Percentiles rank a stretch among this genome's conserved stretches.
Evolutionary conservation across 1,284 basidiomycete genomes (phyloP).

Genomic region (Hemileia vastatrix): DNA sequence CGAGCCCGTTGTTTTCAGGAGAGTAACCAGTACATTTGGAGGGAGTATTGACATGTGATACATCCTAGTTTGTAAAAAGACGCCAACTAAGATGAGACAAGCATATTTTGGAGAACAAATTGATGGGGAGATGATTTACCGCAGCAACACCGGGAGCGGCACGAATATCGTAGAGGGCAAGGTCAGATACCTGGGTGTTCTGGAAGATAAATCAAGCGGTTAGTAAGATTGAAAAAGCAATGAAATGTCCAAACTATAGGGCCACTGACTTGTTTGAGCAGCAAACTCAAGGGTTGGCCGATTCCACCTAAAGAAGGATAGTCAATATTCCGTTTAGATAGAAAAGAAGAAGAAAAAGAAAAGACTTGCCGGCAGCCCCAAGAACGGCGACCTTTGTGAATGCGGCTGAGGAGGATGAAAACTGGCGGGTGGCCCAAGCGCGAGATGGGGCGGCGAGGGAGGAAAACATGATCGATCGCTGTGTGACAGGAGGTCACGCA

Average conservation of each 20-base stretch:
- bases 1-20: conserved; percentile 60
- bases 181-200: conserved; percentile 46
- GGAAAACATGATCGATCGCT: no score
- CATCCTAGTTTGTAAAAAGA: conserved; percentile 1
- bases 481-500: no score
- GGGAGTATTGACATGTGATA: conserved; percentile 48
- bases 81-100: neutral
- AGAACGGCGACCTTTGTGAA: conserved; percentile 77
- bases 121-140: neutral
- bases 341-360: neutral
- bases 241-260: conserved; percentile 46
- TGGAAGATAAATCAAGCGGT: neutral
- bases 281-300: conserved; percentile 81
- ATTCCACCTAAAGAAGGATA: conserved; percentile 54
- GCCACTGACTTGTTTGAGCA: conserved; percentile 77
- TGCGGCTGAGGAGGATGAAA: conserved; percentile 65
- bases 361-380: conserved; percentile 61
- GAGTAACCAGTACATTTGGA: conserved; percentile 45
- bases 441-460: no score
- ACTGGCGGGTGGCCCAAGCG: conserved; percentile 50
- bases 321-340: conserved; percentile 4
- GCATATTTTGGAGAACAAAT: neutral
- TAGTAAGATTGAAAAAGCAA: neutral
- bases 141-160: conserved; percentile 92
- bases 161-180: conserved; percentile 90